Evolutionary conservation across 2,329 filamentous ascomycete species (phyloP).

Genomic region (Xylaria sp.): DNA sequence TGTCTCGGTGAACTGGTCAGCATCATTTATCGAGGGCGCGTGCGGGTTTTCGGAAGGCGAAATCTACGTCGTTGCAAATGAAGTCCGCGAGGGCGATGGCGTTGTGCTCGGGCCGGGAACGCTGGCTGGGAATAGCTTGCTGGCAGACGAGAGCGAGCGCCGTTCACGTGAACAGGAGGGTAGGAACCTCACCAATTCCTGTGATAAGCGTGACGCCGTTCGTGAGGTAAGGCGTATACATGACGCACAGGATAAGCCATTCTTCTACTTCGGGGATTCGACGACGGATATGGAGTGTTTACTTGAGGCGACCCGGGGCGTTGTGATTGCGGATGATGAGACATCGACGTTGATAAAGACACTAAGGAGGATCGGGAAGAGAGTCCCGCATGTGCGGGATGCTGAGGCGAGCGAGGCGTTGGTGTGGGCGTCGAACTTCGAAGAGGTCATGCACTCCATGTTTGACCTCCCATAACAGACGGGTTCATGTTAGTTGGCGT

Average conservation of each 20-base stretch:
- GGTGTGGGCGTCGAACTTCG: slow-evolving; percentile 48
- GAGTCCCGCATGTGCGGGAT: slow-evolving; percentile 47
- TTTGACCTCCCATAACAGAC: slow-evolving; percentile 16
- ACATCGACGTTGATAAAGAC: slow-evolving; percentile 46
- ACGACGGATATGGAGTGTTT: slow-evolving; percentile 67
- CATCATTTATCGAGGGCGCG: slow-evolving; percentile 59
- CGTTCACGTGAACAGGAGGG: slow-evolving; percentile 40
- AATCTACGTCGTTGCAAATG: slow-evolving; percentile 58
- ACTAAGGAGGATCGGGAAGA: slow-evolving; percentile 49
- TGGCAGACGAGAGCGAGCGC: not conserved
- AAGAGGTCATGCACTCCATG: slow-evolving; percentile 44
- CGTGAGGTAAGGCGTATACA: slow-evolving; percentile 44
- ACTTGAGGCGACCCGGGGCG: slow-evolving; percentile 54
- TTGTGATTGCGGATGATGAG: slow-evolving; percentile 59
- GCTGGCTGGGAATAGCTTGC: slow-evolving; percentile 35
- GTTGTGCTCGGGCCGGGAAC: slow-evolving; percentile 55
- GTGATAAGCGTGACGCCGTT: slow-evolving; percentile 60
- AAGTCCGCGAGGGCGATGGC: slow-evolving; percentile 52
- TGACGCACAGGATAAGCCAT: slow-evolving; percentile 38
- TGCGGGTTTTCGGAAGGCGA: slow-evolving; percentile 48
- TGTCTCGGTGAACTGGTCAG: slow-evolving; percentile 65
- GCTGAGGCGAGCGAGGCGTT: slow-evolving; percentile 43
- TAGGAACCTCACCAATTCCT: slow-evolving; percentile 54
- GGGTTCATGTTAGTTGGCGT: not conserved
- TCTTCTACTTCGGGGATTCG: slow-evolving; percentile 70